Evolutionary conservation across 2,329 filamentous ascomycete species (phyloP), one percentile per base, ranked within the genome.

Genomic region (Colletotrichum gigasporum): DNA sequence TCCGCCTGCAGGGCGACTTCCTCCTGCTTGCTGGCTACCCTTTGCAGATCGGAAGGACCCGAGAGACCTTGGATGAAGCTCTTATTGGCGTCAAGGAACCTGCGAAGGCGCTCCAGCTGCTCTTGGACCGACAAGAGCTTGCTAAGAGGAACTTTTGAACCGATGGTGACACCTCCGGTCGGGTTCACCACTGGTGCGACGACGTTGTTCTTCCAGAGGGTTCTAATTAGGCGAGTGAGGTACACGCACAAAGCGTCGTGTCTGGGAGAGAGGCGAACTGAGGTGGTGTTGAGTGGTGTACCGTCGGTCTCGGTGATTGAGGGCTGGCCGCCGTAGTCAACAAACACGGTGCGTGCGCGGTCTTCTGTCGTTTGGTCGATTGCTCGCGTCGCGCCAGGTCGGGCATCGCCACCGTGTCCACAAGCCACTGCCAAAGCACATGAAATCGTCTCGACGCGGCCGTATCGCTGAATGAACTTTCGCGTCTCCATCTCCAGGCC

Each of bases 391-490:
- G 93, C 91, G 0, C 91, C 91, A 18, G 92, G 87, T 22, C 83
- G 79, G 3, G 84, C 76, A 71, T 97, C 95, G 24, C 91, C 90
- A 9, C 94, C 95, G 74, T 98, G 94, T 4, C 95, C 94, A 75
- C 96, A 99, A 35, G 96, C 94, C 28, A 99, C 96, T 10, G 96
- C 96, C 53, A 99, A 82, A 24, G 96, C 94, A 39, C 95, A 94
- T 0, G 96, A 93, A 56, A 96, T 90, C 0, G 92, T 96, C 76
- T 99, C 96, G 3, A 91, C 90, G 10, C 94, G 88, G 11, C 96
- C 96, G 74, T 98, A 99, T 9, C 90, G 85, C 61, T 90, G 87
- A 65, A 96, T 92, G 71, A 99, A 95, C 65, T 89, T 92, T 56
- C 91, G 91, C 20, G 96, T 87, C 70, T 97, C 92, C 16, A 85